Evolutionary conservation across 495 filamentous ascomycete genomes (phyloP).

Genomic region (Sphaerosporella brunnea): DNA sequence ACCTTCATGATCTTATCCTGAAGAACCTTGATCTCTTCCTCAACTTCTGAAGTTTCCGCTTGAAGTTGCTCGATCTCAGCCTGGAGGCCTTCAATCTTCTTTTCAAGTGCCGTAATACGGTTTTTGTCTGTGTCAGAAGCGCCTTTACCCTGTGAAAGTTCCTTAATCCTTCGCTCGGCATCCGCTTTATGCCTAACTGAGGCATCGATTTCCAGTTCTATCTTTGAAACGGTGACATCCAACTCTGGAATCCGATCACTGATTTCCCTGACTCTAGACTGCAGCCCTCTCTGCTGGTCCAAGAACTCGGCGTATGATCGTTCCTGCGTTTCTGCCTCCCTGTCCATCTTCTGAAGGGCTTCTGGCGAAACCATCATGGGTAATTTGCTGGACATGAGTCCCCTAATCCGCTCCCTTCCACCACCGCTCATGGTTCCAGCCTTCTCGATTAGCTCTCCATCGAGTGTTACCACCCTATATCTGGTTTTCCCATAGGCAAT

Average conservation of each 20-base stretch:
- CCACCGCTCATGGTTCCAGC: conserved; percentile 97
- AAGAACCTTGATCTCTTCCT: conserved; percentile 74
- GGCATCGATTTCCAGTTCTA: conserved; percentile 74
- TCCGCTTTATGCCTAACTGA: conserved; percentile 68
- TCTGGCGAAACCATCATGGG: conserved; percentile 70
- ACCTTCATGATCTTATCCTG: conserved; percentile 97
- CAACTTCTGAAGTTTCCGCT: conserved; percentile 63
- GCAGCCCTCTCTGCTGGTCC: conserved; percentile 57
- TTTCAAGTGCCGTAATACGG: conserved; percentile 40
- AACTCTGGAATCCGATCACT: conserved; percentile 68
- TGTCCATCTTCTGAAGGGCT: conserved; percentile 68
- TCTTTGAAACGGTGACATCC: conserved; percentile 83
- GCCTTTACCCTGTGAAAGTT: conserved; percentile 45
- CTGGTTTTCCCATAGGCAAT: conserved; percentile 84
- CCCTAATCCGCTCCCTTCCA: conserved; percentile 69
- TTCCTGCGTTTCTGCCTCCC: conserved; percentile 70
- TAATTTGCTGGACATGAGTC: conserved; percentile 89
- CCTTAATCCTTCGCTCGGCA: conserved; percentile 62
- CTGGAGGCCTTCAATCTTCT: conserved; percentile 55
- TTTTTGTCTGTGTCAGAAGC: conserved; percentile 4
- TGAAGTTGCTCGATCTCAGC: conserved; percentile 65
- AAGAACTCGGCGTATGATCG: conserved; percentile 62
- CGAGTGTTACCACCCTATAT: conserved; percentile 90
- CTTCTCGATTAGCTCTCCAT: conserved; percentile 89
- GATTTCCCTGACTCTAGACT: conserved; percentile 50